Conservation (phyloP, 192 early-diverging fungal genomes). For the Umbelopsis isabellina region DNA sequence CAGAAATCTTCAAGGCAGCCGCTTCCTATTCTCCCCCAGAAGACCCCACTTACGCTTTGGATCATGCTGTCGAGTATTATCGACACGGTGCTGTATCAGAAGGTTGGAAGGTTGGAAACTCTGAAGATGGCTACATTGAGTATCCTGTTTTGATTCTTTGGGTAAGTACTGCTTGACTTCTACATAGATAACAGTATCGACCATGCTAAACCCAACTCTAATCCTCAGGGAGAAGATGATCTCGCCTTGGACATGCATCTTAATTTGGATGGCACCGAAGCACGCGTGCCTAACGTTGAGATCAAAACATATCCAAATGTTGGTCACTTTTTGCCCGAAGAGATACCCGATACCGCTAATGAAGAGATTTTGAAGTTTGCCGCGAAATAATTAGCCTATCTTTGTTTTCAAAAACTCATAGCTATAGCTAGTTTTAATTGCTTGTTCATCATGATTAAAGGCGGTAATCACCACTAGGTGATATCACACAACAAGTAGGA, state of each 20-base stretch:
- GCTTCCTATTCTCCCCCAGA: neutral
- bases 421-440: neutral
- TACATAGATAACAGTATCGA: neutral
- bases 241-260: conserved; percentile 2
- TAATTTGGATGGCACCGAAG: conserved; percentile 4
- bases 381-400: neutral
- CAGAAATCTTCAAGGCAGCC: conserved; percentile 22
- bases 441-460: no score
- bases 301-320: conserved; percentile 12
- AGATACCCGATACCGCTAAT: conserved; percentile 23
- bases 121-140: conserved; percentile 21
- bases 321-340: conserved; percentile 28
- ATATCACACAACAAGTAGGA: no score
- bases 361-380: conserved; percentile 19
- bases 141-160: conserved; percentile 29
- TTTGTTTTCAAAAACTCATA: neutral
- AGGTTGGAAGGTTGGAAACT: neutral
- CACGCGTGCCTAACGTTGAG: conserved; percentile 8
- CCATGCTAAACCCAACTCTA: neutral
- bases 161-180: conserved; percentile 4
- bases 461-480: no score
- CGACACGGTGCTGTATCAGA: neutral
- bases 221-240: conserved; percentile 30
- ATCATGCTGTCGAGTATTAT: conserved; percentile 26
- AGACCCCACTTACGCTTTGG: conserved; percentile 2